phyloP scores from a whole-genome alignment of 176 grass and related monocot genomes.

The Dactylis glomerata region DNA sequence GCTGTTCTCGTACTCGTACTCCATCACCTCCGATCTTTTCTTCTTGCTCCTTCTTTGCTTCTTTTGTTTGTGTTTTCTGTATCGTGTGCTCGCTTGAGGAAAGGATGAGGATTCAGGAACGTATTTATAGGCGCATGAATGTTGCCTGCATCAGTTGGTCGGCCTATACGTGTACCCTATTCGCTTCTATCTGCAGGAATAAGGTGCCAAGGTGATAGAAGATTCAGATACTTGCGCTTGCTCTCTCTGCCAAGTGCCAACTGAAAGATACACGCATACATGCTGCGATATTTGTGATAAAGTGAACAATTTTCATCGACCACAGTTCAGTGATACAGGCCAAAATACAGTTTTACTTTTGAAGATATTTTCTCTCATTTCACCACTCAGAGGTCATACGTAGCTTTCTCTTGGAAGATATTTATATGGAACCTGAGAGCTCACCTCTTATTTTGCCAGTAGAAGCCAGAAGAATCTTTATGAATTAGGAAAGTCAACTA shows the following conservation, averaged over 20 bases:
- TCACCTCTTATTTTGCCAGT: not conserved
- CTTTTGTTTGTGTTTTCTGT: not conserved
- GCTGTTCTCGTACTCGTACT: slow-evolving; percentile 22
- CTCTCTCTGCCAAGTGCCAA: not conserved
- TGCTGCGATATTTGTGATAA: not conserved
- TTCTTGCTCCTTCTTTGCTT: not conserved
- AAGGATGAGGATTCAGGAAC: not conserved
- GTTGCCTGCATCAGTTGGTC: not conserved
- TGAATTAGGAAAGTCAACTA: not conserved
- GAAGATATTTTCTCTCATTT: not conserved
- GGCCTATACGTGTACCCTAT: not conserved
- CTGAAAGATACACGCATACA: not conserved
- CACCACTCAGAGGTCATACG: not conserved
- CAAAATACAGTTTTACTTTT: not conserved
- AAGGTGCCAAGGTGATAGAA: not conserved
- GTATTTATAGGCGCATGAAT: slow-evolving; percentile 30
- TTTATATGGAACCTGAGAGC: not conserved
- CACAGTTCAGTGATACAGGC: not conserved
- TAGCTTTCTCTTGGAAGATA: not conserved
- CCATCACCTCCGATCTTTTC: not conserved
- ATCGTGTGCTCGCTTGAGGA: not conserved
- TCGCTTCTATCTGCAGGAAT: not conserved
- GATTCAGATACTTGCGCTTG: not conserved
- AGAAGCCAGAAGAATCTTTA: not conserved
- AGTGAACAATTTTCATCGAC: not conserved